These are phyloP conservation scores for Linnemannia hyalina DNA, from an alignment of 192 early-diverging fungal genomes.

Conservation along the genomic window DNA sequence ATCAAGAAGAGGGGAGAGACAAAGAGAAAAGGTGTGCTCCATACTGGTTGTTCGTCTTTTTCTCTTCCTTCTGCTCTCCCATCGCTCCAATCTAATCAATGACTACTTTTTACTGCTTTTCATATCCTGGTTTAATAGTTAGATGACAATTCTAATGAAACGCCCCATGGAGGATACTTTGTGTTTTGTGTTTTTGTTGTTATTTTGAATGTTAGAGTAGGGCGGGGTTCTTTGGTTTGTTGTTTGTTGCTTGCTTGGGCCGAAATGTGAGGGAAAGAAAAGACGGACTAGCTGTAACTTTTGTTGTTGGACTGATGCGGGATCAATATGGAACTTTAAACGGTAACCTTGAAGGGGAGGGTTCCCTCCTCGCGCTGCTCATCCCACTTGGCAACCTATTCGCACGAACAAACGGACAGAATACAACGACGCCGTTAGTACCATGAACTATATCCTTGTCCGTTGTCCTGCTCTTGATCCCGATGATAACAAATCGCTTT, in stretches of 20 bases:
- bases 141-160: slow-evolving; percentile 1
- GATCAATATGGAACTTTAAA: slow-evolving; percentile 6
- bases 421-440: neutral
- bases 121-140: neutral
- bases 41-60: neutral
- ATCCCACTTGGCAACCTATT: slow-evolving; percentile 45
- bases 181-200: neutral
- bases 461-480: neutral
- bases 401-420: neutral
- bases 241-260: neutral
- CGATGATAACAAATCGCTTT: neutral
- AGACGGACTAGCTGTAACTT: neutral
- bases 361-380: slow-evolving; percentile 53
- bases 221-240: neutral
- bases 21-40: neutral
- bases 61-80: neutral
- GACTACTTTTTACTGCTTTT: neutral
- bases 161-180: slow-evolving; percentile 4
- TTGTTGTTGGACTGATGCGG: neutral
- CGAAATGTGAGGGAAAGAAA: neutral
- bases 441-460: neutral
- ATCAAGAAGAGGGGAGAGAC: neutral
- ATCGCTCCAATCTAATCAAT: neutral
- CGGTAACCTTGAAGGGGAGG: slow-evolving; percentile 47
- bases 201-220: slow-evolving; percentile 8